Base-by-base conservation (phyloP, 1,139 yeast species). In the Magnusiomyces sp. region DNA sequence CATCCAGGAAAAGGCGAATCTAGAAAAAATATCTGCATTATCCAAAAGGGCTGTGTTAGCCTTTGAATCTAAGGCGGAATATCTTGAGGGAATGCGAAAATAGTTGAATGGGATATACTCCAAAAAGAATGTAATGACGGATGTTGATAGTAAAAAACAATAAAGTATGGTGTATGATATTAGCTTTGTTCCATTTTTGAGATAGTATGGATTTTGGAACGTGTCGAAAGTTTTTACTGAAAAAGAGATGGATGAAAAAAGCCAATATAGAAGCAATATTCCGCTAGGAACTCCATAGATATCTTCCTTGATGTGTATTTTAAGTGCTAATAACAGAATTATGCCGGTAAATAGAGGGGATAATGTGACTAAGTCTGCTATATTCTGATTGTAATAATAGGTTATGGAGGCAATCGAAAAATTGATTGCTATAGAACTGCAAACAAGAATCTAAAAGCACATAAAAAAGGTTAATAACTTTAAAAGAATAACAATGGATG, bases 1-100 rank as follows among this genome's bases (percentile, higher is more conserved):
- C 87, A 90, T 83, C 96, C 97, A 92, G 39, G 79, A 71, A 63
- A 92, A 84, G 0, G 95, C 78, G 51, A 90, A 71, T 53, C 77
- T 76, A 17, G 92, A 79, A 61, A 88, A 89, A 20, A 89, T 70
- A 60, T 86, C 85, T 14, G 97, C 92, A 40, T 71, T 69, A 59
- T 88, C 97, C 56, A 62, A 49, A 29, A 61, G 46, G 1, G 60
- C 55, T 2, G 49, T 23, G n/a, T 52, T 37, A 10, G 38, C 45
- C 17, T 47, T 49, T 14, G 36, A 40, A 23, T 32, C 29, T 20
- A 43, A 9, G 7, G 49, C 27, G 16, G 44, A 46, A 36, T 50
- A 50, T 13, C 38, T 46, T 23, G 23, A 14, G n/a, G 52, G 52
- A 23, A 43, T 48, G 13, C 42, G 29, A 40, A 47, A 50, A 36